Evolutionary conservation across 441 rosid genomes (phyloP).

Genomic region (Kokia cookei): DNA sequence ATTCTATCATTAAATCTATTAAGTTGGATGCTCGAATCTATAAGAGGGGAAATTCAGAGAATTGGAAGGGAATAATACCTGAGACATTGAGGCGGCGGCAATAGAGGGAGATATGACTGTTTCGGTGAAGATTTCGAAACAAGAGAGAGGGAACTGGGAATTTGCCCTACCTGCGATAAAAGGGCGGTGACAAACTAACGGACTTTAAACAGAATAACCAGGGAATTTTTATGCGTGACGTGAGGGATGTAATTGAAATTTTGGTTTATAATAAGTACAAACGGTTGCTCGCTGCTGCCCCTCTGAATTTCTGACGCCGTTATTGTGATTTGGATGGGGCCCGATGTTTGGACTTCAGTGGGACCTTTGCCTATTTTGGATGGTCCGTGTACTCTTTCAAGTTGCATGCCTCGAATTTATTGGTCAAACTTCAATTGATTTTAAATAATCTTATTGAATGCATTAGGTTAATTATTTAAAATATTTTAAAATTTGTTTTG

Average conservation of each 20-base stretch:
- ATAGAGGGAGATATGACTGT: background rate
- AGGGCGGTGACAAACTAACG: background rate
- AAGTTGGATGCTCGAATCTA: background rate
- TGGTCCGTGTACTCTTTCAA: background rate
- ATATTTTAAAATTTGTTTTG: too few relatives aligned
- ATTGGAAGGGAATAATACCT: conserved; percentile 23
- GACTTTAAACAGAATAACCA: background rate
- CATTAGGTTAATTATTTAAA: too few relatives aligned
- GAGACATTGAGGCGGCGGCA: conserved; percentile 44
- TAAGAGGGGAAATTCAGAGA: background rate
- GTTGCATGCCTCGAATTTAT: background rate
- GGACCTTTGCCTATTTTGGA: background rate
- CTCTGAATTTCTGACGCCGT: background rate
- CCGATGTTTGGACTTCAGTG: background rate
- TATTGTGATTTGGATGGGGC: background rate
- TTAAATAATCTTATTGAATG: too few relatives aligned
- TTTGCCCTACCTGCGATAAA: background rate
- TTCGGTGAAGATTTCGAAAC: background rate
- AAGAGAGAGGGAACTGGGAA: background rate
- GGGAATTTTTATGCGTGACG: background rate
- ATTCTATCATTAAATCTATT: background rate
- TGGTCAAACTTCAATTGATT: background rate
- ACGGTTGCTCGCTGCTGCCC: background rate
- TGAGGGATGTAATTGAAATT: background rate
- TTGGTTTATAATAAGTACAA: background rate